A percentile compares a stretch with the other conserved stretches of the same genome.
phyloP scores from a whole-genome alignment of 495 filamentous ascomycete genomes.

The Talaromyces liani region DNA sequence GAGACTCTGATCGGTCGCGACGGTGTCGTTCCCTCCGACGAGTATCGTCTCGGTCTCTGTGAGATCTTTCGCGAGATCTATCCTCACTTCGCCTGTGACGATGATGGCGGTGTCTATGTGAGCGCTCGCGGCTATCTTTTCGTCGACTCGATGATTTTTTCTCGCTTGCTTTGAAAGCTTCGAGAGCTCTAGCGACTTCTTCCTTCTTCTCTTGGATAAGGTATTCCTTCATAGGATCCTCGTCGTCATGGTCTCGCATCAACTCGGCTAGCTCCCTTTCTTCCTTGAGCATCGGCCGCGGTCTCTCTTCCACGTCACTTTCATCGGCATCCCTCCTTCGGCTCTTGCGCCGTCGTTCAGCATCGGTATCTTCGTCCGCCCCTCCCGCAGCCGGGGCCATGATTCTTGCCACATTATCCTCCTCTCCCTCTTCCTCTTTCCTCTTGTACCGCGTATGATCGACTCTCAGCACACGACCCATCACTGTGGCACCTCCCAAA shows the following conservation, averaged over 20 bases:
- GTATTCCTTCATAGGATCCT: conserved; percentile 95
- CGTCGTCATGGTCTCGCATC: conserved; percentile 78
- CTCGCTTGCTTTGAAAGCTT: conserved; percentile 40
- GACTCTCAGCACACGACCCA: conserved; percentile 74
- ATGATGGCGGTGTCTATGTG: conserved; percentile 42
- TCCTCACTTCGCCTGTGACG: conserved; percentile 31
- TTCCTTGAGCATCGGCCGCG: conserved; percentile 48
- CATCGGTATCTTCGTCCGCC: conserved; percentile 14
- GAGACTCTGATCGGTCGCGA: conserved; percentile 8
- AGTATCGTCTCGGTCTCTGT: conserved; percentile 9
- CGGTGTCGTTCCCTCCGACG: conserved; percentile 14
- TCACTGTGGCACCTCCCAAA: conserved; percentile 74
- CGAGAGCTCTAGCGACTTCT: conserved; percentile 66
- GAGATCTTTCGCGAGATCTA: conserved; percentile 19
- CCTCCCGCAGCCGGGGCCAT: conserved; percentile 19
- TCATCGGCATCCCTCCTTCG: conserved; percentile 32
- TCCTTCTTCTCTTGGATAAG: conserved; percentile 83
- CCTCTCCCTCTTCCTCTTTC: conserved; percentile 76
- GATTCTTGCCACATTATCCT: conserved; percentile 42
- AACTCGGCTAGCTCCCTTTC: conserved; percentile 72
- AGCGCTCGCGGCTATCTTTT: conserved; percentile 29
- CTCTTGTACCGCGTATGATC: conserved; percentile 90
- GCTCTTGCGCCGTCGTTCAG: conserved; percentile 33
- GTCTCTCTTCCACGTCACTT: conserved; percentile 27
- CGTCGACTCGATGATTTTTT: conserved; percentile 30